Evolutionary conservation across 345 rosid genomes (phyloP).

Genomic region (Combretum micranthum): DNA sequence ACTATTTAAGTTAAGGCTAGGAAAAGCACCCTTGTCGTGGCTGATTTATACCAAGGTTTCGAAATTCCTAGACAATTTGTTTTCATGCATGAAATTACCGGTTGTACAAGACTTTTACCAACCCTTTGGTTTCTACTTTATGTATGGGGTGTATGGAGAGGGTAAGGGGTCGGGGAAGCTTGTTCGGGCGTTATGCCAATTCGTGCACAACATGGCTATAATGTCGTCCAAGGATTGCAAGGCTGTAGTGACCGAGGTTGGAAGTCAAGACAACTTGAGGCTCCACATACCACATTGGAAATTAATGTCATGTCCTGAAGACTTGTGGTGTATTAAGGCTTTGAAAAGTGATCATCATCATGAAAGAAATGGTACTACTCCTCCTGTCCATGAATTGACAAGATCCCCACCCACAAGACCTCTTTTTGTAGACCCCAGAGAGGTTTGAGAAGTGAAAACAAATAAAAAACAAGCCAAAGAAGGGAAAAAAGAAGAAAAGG

Average conservation of each 20-base stretch:
- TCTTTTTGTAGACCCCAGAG: constrained; percentile 89
- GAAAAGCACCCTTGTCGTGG: constrained; percentile 52
- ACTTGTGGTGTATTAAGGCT: constrained; percentile 77
- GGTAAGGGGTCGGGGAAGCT: constrained; percentile 52
- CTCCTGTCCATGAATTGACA: constrained; percentile 17
- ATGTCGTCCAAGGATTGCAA: constrained; percentile 37
- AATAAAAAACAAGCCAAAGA: not conserved
- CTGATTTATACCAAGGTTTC: constrained; percentile 40
- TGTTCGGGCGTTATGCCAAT: constrained; percentile 43
- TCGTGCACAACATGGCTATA: constrained; percentile 61
- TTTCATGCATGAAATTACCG: constrained; percentile 45
- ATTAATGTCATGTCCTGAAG: constrained; percentile 67
- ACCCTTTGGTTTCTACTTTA: constrained; percentile 72
- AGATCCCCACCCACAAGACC: constrained; percentile 22
- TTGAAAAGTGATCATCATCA: constrained; percentile 22
- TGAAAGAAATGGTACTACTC: constrained; percentile 7
- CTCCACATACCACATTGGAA: constrained; percentile 66
- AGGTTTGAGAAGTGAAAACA: constrained; percentile 30
- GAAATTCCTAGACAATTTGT: constrained; percentile 28
- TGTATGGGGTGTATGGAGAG: constrained; percentile 59
- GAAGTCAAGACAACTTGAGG: constrained; percentile 26
- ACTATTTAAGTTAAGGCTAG: constrained; percentile 55
- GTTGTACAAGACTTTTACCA: constrained; percentile 47
- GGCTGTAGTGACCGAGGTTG: constrained; percentile 59
- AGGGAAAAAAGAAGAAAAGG: not conserved